These are phyloP conservation scores for Neolecta irregularis DNA, from an alignment of 1,139 yeast species.

Conservation along the genomic window DNA sequence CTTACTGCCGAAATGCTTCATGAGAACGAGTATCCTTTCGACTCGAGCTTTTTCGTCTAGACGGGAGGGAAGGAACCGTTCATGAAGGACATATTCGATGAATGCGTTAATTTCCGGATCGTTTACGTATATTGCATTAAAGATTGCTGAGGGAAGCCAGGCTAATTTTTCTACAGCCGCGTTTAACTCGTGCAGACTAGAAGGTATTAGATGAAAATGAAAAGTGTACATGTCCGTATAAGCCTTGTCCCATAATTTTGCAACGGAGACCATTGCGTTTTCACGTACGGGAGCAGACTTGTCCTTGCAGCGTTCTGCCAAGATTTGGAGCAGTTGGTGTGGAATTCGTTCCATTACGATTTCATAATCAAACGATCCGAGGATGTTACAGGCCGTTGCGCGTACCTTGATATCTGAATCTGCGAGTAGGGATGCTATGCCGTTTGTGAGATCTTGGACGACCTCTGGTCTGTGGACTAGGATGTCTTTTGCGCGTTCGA, in stretches of 20 bases:
- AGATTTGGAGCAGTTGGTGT: conserved; percentile 35
- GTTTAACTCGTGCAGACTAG: neutral
- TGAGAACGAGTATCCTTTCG: conserved; percentile 36
- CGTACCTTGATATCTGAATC: conserved; percentile 70
- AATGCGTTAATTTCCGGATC: conserved; percentile 51
- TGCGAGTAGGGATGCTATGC: conserved; percentile 50
- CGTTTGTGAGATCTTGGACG: conserved; percentile 37
- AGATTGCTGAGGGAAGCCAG: conserved; percentile 50
- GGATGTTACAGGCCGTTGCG: conserved; percentile 38
- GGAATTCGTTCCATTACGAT: conserved; percentile 23
- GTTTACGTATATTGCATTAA: conserved; percentile 61
- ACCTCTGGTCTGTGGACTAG: conserved; percentile 30
- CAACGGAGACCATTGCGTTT: conserved; percentile 41
- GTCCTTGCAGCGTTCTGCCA: conserved; percentile 55
- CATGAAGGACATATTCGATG: conserved; percentile 49
- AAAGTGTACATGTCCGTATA: conserved; percentile 15
- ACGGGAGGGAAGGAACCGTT: conserved; percentile 39
- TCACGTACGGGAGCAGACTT: conserved; percentile 51
- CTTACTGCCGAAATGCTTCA: conserved; percentile 37
- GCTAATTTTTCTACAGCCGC: conserved; percentile 20
- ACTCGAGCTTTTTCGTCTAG: conserved; percentile 37
- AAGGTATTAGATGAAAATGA: neutral
- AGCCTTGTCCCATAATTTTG: conserved; percentile 35
- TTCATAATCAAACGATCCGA: conserved; percentile 28
- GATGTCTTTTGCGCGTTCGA: conserved; percentile 36